Evolutionary conservation across 1,139 yeast species (phyloP).

Genomic region (Magnusiomyces tetraspermus): DNA sequence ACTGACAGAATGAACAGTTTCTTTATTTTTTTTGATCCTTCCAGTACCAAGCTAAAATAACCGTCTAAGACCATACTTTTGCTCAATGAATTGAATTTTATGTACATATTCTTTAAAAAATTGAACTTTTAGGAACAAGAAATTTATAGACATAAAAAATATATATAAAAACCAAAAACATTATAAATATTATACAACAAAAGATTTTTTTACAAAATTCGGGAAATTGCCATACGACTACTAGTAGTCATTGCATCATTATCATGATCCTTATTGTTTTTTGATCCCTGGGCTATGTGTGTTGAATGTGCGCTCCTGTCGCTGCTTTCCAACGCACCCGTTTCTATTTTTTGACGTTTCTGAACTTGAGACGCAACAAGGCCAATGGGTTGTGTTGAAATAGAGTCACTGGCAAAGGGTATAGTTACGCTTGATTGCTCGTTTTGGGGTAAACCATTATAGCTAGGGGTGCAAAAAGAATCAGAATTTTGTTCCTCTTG

Average conservation of each 20-base stretch:
- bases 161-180: background rate
- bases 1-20: no score
- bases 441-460: no score
- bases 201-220: background rate
- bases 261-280: background rate
- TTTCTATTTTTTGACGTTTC: background rate
- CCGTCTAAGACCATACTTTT: no score
- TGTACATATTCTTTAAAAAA: no score
- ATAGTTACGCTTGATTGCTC: no score
- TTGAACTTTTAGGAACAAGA: no score
- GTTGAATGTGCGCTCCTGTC: background rate
- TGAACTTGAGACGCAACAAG: background rate
- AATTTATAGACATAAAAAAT: no score
- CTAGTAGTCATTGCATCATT: background rate
- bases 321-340: background rate
- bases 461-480: background rate
- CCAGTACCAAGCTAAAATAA: no score
- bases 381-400: background rate
- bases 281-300: background rate
- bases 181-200: background rate
- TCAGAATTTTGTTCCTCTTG: background rate
- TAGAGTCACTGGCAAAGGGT: background rate
- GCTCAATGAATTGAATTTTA: no score
- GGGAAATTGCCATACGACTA: background rate
- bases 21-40: no score